Conservation (phyloP, 1,284 basidiomycete species). For the Quambalaria eucalypti region DNA sequence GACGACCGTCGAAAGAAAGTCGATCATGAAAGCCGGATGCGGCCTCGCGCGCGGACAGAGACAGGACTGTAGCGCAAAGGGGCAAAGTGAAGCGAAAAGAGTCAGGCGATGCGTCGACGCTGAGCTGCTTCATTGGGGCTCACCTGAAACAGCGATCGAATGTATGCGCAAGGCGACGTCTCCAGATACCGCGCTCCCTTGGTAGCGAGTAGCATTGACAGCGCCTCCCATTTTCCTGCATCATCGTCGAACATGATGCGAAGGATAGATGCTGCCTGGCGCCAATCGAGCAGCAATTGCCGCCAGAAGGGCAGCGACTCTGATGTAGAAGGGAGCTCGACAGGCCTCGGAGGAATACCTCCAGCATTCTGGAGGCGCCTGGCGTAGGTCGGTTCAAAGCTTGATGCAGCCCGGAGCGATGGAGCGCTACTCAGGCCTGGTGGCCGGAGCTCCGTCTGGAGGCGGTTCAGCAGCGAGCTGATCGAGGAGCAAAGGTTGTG, state of each 20-base stretch:
- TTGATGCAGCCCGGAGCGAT: background rate
- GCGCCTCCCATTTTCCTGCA: background rate
- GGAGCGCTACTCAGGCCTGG: background rate
- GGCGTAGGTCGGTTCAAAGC: constrained; percentile 5
- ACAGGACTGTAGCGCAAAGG: background rate
- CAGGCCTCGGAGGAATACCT: constrained; percentile 1
- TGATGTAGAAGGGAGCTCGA: background rate
- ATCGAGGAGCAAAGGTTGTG: background rate
- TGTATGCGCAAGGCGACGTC: constrained; percentile 11
- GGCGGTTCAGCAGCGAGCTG: background rate
- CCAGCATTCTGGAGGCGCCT: constrained; percentile 4
- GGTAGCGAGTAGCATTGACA: background rate
- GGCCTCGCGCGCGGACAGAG: background rate
- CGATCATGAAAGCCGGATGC: background rate
- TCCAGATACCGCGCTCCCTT: constrained; percentile 6
- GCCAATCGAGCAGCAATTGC: background rate
- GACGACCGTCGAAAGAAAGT: background rate
- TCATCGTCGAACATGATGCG: background rate
- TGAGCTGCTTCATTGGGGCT: background rate
- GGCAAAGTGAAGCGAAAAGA: background rate
- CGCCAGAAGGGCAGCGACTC: background rate
- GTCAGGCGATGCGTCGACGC: background rate
- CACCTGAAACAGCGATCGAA: constrained; percentile 13
- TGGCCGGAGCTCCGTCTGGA: background rate
- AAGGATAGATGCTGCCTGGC: background rate